Evolutionary conservation across 345 rosid genomes (phyloP).

Genomic region (Ailanthus altissimus): DNA sequence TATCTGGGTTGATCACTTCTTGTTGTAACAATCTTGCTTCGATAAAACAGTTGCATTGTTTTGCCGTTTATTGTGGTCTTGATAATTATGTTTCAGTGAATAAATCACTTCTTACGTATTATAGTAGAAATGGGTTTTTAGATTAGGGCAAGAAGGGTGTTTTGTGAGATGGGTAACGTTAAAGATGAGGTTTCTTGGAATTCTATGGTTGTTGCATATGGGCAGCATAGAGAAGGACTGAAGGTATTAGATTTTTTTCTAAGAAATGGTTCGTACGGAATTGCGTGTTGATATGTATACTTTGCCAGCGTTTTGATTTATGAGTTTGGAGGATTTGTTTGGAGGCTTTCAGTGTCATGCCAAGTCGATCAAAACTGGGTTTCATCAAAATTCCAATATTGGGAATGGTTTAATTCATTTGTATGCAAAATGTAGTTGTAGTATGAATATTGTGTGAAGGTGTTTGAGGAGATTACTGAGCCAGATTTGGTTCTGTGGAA

Average conservation of each 20-base stretch:
- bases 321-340: constrained; percentile 49
- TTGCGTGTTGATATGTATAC: constrained; percentile 72
- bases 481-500: constrained; percentile 90
- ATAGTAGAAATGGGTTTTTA: constrained; percentile 64
- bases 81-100: constrained; percentile 70
- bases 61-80: constrained; percentile 58
- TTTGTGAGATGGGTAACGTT: constrained; percentile 54
- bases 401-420: constrained; percentile 91
- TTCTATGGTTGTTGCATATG: constrained; percentile 85
- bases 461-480: constrained; percentile 61
- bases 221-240: constrained; percentile 74
- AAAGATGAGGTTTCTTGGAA: constrained; percentile 94
- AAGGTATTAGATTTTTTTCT: constrained; percentile 66
- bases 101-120: constrained; percentile 65
- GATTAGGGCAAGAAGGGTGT: constrained; percentile 59
- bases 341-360: constrained; percentile 86
- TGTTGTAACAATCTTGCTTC: constrained; percentile 44
- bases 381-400: constrained; percentile 69
- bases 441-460: constrained; percentile 57
- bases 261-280: constrained; percentile 59
- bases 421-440: constrained; percentile 72
- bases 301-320: constrained; percentile 77
- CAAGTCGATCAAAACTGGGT: constrained; percentile 64
- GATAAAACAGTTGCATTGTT: constrained; percentile 67
- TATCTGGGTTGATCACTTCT: constrained; percentile 74